Percentiles rank a stretch among this genome's conserved stretches.
Evolutionary conservation across 1,284 basidiomycete genomes (phyloP).

Genomic region (Apiotrichum gamsii): DNA sequence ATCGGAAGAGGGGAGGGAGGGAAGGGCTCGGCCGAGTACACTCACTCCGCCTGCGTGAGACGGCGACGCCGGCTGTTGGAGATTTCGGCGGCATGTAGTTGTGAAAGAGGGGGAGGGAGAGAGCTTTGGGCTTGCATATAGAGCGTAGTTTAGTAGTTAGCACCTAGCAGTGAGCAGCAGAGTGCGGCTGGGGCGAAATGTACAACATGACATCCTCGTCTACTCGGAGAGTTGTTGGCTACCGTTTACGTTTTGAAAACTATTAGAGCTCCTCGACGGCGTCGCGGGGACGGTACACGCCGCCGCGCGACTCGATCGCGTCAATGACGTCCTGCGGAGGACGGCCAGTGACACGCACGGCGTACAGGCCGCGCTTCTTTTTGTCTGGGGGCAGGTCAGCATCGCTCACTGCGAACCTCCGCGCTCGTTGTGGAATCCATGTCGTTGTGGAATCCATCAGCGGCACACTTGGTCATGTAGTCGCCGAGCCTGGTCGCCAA

Average conservation of each 20-base stretch:
- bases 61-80: conserved; percentile 1
- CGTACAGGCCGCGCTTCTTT: conserved; percentile 79
- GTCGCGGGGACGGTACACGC: conserved; percentile 40
- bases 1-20: neutral
- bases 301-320: conserved; percentile 38
- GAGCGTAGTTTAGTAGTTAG: too few species aligned
- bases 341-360: conserved; percentile 76
- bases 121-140: too few species aligned
- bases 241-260: too few species aligned
- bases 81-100: conserved; percentile 33
- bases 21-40: too few species aligned
- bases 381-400: conserved; percentile 58
- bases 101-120: conserved; percentile 6
- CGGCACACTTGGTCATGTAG: conserved; percentile 33
- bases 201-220: conserved; percentile 5
- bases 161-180: neutral
- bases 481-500: conserved; percentile 33
- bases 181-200: too few species aligned
- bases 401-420: neutral
- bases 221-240: neutral
- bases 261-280: conserved; percentile 34
- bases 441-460: conserved; percentile 42
- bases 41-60: too few species aligned
- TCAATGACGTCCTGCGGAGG: conserved; percentile 79
- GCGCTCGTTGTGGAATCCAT: too few species aligned